Evolutionary conservation across 2,329 filamentous ascomycete species (phyloP), one percentile per base, ranked within the genome.

Genomic region (Hypoxylon sp.): DNA sequence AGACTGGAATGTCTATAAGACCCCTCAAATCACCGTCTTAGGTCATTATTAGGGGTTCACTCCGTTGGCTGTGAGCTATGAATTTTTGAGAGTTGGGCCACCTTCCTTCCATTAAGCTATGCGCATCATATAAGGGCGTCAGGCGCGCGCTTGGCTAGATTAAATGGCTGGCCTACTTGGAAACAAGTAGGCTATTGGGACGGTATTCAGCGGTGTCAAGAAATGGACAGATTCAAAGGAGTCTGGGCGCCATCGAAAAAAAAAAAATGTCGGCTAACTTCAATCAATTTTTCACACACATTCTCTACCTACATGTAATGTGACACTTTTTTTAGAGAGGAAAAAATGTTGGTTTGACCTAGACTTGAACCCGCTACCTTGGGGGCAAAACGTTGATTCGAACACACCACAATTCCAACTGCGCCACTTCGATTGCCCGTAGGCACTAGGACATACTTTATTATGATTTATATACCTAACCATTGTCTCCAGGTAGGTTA

Each of bases 31-130:
- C n/a, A 9, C 62, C 5, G 58, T 69, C 5, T 55, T 67, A 8
- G 71, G 70, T 4, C 37, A 71, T 32, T 72, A 72, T 61, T 71
- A 71, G 29, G 19, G 16, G n/a, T 23, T 5, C 9, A 41, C 27
- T 5, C 2, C 5, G 23, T 23, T 27, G 23, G 14, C 12, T 25
- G 4, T 45, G 19, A 21, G 21, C 21, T 46, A 8, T 12, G n/a
- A n/a, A n/a, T n/a, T n/a, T n/a, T n/a, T n/a, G n/a, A n/a, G n/a
- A n/a, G n/a, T n/a, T n/a, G n/a, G n/a, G n/a, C n/a, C n/a, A n/a
- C n/a, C n/a, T n/a, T n/a, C n/a, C n/a, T n/a, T n/a, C n/a, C n/a
- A n/a, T n/a, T n/a, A n/a, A n/a, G n/a, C n/a, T n/a, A n/a, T n/a
- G n/a, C n/a, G n/a, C n/a, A n/a, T n/a, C n/a, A n/a, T n/a, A n/a